Conservation (phyloP, 805 yeast species). For the Groenewaldozyma salmanticensis region DNA sequence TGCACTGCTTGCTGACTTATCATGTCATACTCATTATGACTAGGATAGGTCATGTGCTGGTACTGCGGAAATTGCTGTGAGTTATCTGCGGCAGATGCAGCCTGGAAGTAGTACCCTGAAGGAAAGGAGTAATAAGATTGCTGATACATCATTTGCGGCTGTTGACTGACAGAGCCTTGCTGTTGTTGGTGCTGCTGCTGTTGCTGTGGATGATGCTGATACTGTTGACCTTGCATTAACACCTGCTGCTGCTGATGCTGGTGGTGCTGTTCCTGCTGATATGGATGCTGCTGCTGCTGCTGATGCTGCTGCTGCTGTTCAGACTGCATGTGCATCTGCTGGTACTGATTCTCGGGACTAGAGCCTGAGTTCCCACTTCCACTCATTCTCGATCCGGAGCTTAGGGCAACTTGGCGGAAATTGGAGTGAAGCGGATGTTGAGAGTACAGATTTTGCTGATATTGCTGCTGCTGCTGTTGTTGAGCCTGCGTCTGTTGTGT, state of each 20-base stretch:
- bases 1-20: too few species aligned
- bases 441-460: slow-evolving; percentile 1
- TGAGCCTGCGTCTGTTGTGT: slow-evolving; percentile 2
- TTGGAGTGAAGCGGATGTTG: slow-evolving; percentile 3
- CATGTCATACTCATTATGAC: too few species aligned
- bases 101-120: too few species aligned
- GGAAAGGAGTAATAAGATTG: too few species aligned
- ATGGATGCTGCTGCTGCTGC: slow-evolving; percentile 5
- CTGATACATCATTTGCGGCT: too few species aligned
- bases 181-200: slow-evolving; percentile 1
- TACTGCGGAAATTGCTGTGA: not conserved
- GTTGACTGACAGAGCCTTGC: too few species aligned
- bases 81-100: not conserved
- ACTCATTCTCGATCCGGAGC: not conserved
- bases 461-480: slow-evolving; percentile 4
- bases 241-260: slow-evolving; percentile 1
- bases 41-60: too few species aligned
- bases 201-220: slow-evolving; percentile 4
- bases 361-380: not conserved
- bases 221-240: not conserved
- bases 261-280: slow-evolving; percentile 1
- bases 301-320: not conserved
- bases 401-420: slow-evolving; percentile 1
- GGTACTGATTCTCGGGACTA: not conserved
- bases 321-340: not conserved